phyloP scores from a whole-genome alignment of 345 rosid species.

The Ceriops tagal region DNA sequence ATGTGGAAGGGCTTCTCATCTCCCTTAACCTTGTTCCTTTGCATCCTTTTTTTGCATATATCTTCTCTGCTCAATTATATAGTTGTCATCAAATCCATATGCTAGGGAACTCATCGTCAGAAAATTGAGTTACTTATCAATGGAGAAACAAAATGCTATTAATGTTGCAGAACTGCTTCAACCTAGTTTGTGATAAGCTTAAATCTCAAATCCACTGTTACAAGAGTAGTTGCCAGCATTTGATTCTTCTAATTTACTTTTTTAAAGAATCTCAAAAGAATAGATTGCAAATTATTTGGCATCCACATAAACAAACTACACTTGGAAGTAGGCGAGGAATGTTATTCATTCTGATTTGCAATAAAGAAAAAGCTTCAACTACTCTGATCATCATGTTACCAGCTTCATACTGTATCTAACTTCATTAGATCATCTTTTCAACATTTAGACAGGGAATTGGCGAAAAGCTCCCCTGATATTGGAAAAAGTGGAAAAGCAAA shows the following conservation, averaged over 20 bases:
- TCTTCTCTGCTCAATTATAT: constrained; percentile 21
- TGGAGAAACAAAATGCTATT: too few species aligned
- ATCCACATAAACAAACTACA: too few species aligned
- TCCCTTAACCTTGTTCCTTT: constrained; percentile 22
- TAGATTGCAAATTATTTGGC: too few species aligned
- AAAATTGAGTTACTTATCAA: too few species aligned
- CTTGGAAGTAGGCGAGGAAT: too few species aligned
- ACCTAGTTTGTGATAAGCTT: too few species aligned
- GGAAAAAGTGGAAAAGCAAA: neutral
- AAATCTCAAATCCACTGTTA: too few species aligned
- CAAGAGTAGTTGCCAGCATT: too few species aligned
- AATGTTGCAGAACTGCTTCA: too few species aligned
- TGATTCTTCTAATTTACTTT: too few species aligned
- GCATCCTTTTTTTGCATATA: constrained; percentile 21
- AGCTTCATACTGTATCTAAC: neutral
- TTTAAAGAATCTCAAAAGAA: too few species aligned
- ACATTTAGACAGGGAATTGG: neutral
- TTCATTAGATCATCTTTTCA: neutral
- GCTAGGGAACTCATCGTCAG: too few species aligned
- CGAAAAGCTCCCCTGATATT: neutral
- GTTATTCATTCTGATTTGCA: neutral
- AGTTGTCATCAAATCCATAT: neutral
- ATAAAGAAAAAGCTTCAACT: neutral
- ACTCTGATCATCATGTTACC: neutral
- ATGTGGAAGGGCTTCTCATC: constrained; percentile 18